Percentiles rank a stretch among this genome's conserved stretches.
These are phyloP conservation scores for Epichloe coenophiala DNA, from an alignment of 2,329 filamentous ascomycete species.

Conservation along the genomic window DNA sequence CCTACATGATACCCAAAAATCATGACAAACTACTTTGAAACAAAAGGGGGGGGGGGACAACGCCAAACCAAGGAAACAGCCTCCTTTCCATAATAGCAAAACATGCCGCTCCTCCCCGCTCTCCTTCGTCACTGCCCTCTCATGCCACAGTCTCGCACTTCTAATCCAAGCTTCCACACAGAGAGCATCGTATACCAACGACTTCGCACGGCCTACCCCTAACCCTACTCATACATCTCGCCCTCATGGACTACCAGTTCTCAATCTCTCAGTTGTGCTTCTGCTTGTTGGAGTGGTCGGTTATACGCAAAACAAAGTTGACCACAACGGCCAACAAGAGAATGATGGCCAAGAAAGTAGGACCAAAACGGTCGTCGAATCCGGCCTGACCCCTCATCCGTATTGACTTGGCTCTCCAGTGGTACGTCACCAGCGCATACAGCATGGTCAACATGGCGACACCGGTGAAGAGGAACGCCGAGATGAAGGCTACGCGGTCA, in stretches of 20 bases:
- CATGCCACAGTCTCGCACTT: background rate
- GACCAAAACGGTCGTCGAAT: constrained; percentile 92
- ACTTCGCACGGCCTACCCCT: background rate
- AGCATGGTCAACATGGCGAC: constrained; percentile 93
- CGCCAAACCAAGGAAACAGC: background rate
- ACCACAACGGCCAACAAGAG: constrained; percentile 82
- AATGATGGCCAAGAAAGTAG: constrained; percentile 77
- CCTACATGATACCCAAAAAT: background rate
- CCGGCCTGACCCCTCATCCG: constrained; percentile 81
- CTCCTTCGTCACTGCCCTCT: background rate
- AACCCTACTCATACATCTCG: background rate
- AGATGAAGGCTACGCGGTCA: constrained; percentile 86
- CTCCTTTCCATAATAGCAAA: background rate
- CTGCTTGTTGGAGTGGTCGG: constrained; percentile 27
- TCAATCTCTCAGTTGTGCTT: constrained; percentile 10
- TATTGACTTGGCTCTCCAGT: constrained; percentile 93
- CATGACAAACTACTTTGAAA: background rate
- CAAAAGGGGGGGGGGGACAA: background rate
- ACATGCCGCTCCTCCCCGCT: background rate
- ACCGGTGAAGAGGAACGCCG: constrained; percentile 81
- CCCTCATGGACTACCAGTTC: background rate
- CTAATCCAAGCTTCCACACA: background rate
- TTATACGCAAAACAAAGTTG: constrained; percentile 79
- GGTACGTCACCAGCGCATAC: constrained; percentile 88
- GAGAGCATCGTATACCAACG: background rate